Base-by-base conservation (phyloP, 1,139 yeast genomes). In the Scheffersomyces illinoinensis region DNA sequence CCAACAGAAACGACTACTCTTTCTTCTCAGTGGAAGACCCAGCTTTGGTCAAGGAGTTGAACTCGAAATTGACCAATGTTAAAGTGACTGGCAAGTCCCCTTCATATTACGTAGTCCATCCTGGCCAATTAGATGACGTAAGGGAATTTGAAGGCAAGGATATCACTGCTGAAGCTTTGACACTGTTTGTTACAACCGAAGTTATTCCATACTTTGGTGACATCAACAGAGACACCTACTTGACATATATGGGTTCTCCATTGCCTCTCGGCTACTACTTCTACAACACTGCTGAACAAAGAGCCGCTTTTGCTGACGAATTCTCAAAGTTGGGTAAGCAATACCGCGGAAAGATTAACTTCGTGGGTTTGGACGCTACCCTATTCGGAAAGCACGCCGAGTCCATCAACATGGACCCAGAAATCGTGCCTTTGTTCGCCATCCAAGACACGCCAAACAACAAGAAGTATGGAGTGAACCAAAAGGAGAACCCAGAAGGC, bases 141-240 rank as follows among this genome's bases (percentile, higher is more conserved):
- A 66, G 75, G 57, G 72, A 68, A 55, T 73, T 71, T 58, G 57
- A 66, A 21, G 69, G 59, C 5, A 71, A 68, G 51, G 72, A 70
- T 52, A 56, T 69, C 47, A 56, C 69, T 54, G 60, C 61, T 46
- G 82, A 75, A 51, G 63, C 73, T 23, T 77, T 93, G 64, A 71
- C 74, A 54, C 76, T 78, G 50, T 93, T 92, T 77, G 76, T 91
- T 67, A 77, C 81, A 61, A 78, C 80, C 62, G 97, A 93, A 79
- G 77, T 90, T 55, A 85, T 91, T 71, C 98, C 99, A 61, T 84
- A 85, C 71, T 89, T 95, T 70, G 98, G 98, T 70, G 98, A 93
- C 75, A 87, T 95, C 65, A 87, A 88, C 70, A 95, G 97, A 66
- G 83, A 85, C 61, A 90, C 97, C 64, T 95, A 90, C 83, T 79